A percentile compares a stretch with the other conserved stretches of the same genome.
Evolutionary conservation across 2,329 filamentous ascomycete genomes (phyloP).

Genomic region (Verticillium albo-atrum): DNA sequence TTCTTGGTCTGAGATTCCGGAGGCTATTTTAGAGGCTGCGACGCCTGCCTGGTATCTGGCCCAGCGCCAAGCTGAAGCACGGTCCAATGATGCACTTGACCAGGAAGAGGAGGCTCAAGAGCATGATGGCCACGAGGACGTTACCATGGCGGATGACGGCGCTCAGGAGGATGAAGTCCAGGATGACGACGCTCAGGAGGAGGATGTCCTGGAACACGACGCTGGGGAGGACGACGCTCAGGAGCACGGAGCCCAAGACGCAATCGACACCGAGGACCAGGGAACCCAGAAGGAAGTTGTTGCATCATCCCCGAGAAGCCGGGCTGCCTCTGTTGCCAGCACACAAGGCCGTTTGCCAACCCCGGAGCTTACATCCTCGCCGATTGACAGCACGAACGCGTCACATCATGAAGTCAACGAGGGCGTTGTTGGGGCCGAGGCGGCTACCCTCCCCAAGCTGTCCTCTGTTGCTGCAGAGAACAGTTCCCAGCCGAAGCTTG

Average conservation of each 20-base stretch:
- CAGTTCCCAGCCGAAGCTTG: neutral
- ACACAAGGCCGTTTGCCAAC: slow-evolving; percentile 40
- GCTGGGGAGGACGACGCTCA: neutral
- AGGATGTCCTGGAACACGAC: neutral
- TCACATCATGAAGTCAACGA: neutral
- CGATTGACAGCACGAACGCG: slow-evolving; percentile 14
- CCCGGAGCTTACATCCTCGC: slow-evolving; percentile 46
- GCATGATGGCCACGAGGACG: neutral
- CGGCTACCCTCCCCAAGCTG: neutral
- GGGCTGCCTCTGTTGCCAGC: neutral
- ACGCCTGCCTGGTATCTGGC: slow-evolving; percentile 28
- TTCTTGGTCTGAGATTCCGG: slow-evolving; percentile 8
- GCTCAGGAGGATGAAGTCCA: neutral
- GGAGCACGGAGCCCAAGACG: neutral
- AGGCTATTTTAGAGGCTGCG: slow-evolving; percentile 45
- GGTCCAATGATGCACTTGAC: neutral
- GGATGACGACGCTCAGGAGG: slow-evolving; percentile 4
- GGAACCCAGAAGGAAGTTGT: neutral
- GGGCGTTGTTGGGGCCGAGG: neutral
- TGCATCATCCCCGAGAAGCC: neutral
- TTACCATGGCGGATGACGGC: neutral
- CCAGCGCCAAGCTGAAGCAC: slow-evolving; percentile 6
- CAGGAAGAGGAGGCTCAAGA: neutral
- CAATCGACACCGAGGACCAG: neutral
- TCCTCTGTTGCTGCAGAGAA: neutral